These are phyloP conservation scores for Penicillium occitanis DNA, from an alignment of 2,329 filamentous ascomycete species.

Conservation along the genomic window DNA sequence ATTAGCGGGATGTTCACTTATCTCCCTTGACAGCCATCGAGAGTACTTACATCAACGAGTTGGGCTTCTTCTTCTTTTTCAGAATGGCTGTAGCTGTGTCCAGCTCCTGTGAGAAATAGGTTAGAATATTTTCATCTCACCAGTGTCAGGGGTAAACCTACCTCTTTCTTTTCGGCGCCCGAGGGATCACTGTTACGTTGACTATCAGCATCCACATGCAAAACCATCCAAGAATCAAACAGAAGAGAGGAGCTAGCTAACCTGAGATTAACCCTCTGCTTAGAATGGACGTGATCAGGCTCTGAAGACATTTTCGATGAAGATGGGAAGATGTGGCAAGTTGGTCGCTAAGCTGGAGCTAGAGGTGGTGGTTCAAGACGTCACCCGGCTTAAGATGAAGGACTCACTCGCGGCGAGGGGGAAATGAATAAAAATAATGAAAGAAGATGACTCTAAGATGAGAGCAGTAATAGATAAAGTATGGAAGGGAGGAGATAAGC, in stretches of 20 bases:
- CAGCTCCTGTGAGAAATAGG: constrained; percentile 63
- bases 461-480: constrained; percentile 11
- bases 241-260: constrained; percentile 49
- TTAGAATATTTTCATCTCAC: constrained; percentile 27
- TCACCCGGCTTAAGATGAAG: constrained; percentile 21
- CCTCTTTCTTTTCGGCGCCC: constrained; percentile 80
- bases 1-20: constrained; percentile 12
- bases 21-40: background rate
- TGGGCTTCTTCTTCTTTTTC: constrained; percentile 99
- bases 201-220: constrained; percentile 40
- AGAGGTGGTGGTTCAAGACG: constrained; percentile 19
- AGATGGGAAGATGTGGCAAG: constrained; percentile 16
- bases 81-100: constrained; percentile 94
- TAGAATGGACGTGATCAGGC: constrained; percentile 61
- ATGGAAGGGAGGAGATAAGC: constrained; percentile 20
- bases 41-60: constrained; percentile 82
- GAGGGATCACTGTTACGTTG: constrained; percentile 70
- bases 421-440: background rate
- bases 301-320: constrained; percentile 65
- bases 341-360: constrained; percentile 16
- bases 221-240: constrained; percentile 17
- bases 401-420: constrained; percentile 13
- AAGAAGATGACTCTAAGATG: constrained; percentile 19
- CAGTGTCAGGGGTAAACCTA: constrained; percentile 48
- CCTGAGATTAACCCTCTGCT: constrained; percentile 82